Base-by-base conservation (phyloP, 108 stramenopile species). In the Cyclostephanos invisitatus region DNA sequence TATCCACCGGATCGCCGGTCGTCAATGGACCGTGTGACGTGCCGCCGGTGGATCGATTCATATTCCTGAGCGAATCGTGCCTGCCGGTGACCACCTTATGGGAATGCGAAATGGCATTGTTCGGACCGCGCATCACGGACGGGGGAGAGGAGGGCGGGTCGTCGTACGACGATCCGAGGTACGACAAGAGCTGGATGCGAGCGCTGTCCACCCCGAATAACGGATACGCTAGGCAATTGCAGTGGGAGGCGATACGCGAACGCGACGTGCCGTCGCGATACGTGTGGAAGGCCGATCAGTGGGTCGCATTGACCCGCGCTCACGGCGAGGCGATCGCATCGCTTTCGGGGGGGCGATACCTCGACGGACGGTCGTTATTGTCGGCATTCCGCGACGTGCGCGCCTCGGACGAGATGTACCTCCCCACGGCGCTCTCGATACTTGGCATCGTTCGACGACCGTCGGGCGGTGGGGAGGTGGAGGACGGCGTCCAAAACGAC, bases 241-340 rank as follows among this genome's bases (percentile, higher is more conserved):
- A 96, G 81, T 96, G 93, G 83, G 89, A 84, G 25, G 72, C 73
- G 50, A 92, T 92, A 57, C 65, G 86, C 44, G 78, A 80, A 0
- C 50, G 66, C 10, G 73, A 74, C 40, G 72, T 93, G n/a, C 91
- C 90, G 12, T 69, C 65, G n/a, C 70, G 77, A 37, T 74, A 77
- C 51, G 78, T 89, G n/a, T 96, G 91, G 89, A 96, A 96, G 73
- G 95, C 91, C 6, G 95, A 96, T 75, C 95, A 96, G 75, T 96
- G 95, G 95, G 78, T 90, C 9, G 64, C 85, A 32, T 68, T 96
- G 21, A 80, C 77, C 40, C 83, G 89, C 42, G 11, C 36, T 8
- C 90, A 96, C 68, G 90, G 86, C 9, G 70, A 75, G 18, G 75
- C 80, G 10, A 78, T 91, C 35, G 71, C 87, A 22, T 72, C 66